Base-by-base conservation (phyloP, 768 basidiomycete genomes). In the Mycena pura region DNA sequence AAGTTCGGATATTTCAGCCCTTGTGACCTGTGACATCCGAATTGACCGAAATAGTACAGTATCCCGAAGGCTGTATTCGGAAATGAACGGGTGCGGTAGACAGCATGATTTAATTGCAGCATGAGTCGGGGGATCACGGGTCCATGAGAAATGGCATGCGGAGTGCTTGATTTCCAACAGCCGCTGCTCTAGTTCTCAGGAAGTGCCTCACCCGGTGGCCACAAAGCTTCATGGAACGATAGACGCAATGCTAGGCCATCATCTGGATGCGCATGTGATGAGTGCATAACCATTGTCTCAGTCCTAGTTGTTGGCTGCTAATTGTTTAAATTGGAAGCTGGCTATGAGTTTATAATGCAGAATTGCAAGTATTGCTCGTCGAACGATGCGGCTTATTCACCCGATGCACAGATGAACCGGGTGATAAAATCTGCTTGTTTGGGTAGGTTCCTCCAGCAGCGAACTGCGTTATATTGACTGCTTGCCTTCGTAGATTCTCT, bases 321-420 rank as follows among this genome's bases (percentile, higher is more conserved):
- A n/a, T 49, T 21, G 3, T 21, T 43, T 45, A 48, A 50, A 29
- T 60, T 41, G n/a, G 29, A 24, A 89, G 88, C 82, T 32, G 90
- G 90, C 0, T 92, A 92, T 60, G 87, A 87, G 64, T 92, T 91
- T 71, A 73, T 92, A 53, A 91, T 90, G 90, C 82, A 90, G 64
- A 89, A 89, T 60, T 91, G 86, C 87, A 64, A n/a, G 82, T 70
- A 2, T 11, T 25, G 8, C 29, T 15, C 27, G 19, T 29, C 47
- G 32, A 39, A n/a, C n/a, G n/a, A n/a, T n/a, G n/a, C n/a, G n/a
- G n/a, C n/a, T n/a, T n/a, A n/a, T n/a, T n/a, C n/a, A n/a, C n/a
- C n/a, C n/a, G n/a, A n/a, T n/a, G n/a, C n/a, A n/a, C 28, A 89
- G 88, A 89, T 58, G 75, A 83, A 32, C 80, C 81, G 15, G 88